phyloP scores from a whole-genome alignment of 352 stramenopile species.

The Plasmopara viticola region DNA sequence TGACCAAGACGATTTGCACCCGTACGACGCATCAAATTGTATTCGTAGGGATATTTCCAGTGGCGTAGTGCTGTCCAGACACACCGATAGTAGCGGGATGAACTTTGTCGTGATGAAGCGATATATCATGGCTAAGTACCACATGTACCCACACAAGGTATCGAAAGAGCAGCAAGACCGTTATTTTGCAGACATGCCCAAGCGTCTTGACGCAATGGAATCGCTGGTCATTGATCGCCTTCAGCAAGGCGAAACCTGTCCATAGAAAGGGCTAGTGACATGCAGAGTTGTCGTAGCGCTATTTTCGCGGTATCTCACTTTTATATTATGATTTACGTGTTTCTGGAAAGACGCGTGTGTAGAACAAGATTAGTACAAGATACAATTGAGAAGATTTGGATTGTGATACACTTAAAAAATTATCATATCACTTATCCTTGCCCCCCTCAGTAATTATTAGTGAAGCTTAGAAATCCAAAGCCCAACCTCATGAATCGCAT shows the following conservation, averaged over 20 bases:
- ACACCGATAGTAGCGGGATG: slow-evolving; percentile 53
- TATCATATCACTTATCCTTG: too few species aligned
- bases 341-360: too few species aligned
- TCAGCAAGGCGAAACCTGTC: slow-evolving; percentile 11
- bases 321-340: background rate
- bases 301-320: background rate
- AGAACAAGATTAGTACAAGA: too few species aligned
- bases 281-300: background rate
- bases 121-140: slow-evolving; percentile 72
- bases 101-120: slow-evolving; percentile 76
- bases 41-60: slow-evolving; percentile 77
- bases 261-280: background rate
- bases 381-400: too few species aligned
- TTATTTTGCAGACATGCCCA: slow-evolving; percentile 57
- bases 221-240: slow-evolving; percentile 49
- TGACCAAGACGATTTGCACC: slow-evolving; percentile 70
- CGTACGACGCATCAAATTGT: slow-evolving; percentile 55
- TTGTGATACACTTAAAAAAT: too few species aligned
- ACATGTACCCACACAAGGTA: slow-evolving; percentile 74
- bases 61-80: slow-evolving; percentile 58
- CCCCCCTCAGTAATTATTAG: too few species aligned
- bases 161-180: slow-evolving; percentile 51
- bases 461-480: too few species aligned
- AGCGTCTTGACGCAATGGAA: slow-evolving; percentile 57
- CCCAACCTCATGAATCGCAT: too few species aligned